Evolutionary conservation across 257 asterid genomes (phyloP), one percentile per base, ranked within the genome.

Genomic region (Prunella vulgaris): DNA sequence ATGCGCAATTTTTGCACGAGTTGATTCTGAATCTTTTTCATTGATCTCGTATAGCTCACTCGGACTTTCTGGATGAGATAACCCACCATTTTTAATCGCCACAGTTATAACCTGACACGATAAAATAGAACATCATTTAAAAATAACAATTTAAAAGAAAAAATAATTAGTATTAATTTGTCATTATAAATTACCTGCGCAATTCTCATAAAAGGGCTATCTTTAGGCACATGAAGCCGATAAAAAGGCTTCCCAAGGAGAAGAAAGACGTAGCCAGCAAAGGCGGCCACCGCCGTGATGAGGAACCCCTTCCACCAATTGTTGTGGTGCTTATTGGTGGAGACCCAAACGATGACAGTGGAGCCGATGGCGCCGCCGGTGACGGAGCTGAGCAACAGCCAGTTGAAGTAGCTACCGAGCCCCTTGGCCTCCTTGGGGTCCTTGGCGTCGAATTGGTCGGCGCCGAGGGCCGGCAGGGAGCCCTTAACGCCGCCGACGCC

Each of bases 231-330:
- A 14, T 88, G 81, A 30, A 90, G 83, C 5, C 92, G 84, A 25
- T 84, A 93, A 66, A 84, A 88, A 0, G 88, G 85, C 75, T 75
- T 83, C 2, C 99, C 99, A 13, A 67, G 5, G 0, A 63, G 73
- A 18, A 93, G 81, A 25, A 82, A 24, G 0, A 74, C 9, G 27
- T 78, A 84, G 1, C 95, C 98, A 5, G 76, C 32, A 0, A 69
- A 63, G 0, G 88, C 49, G 0, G 69, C 82, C 0, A 82, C 60
- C 2, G 82, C 59, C 12, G 81, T 72, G 32, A 87, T 84, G 40
- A 93, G 89, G 42, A 90, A 93, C 10, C 96, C 96, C 62, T 81
- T 86, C 99, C 97, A 90, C 96, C 96, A 93, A 17, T 79, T 77
- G 0, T 84, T 79, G 32, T 81, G 81, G 78, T 77, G 78, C 74